Base-by-base conservation (phyloP, 2,329 filamentous ascomycete species). In the Fusarium sambucinum region DNA sequence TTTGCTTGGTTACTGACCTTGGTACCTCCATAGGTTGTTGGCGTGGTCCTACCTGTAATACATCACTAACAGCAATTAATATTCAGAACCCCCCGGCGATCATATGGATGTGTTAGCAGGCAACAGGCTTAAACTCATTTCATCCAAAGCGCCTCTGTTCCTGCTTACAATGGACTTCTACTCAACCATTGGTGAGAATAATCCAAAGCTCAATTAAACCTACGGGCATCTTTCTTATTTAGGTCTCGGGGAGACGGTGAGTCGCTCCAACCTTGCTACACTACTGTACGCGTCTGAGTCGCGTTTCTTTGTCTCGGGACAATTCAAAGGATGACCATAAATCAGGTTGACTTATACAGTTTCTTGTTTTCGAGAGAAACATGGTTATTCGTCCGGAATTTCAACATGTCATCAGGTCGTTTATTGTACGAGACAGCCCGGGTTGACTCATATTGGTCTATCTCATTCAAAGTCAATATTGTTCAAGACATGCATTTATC, bases 171-270 rank as follows among this genome's bases (percentile, higher is more conserved):
- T 40, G 32, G 25, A 19, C 42, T 61, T 59, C 59, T 53, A 40
- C 8, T 30, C 61, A 54, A 23, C 38, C 33, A 66, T 68, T 66
- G 65, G 60, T 23, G 51, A 62, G 62, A 61, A 42, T 30, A 13
- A 32, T 42, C 46, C 35, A 19, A 32, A 30, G 40, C 35, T 41
- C 40, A 59, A 59, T 52, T 53, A 46, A 56, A 52, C 41, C 21
- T n/a, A 33, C 35, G 27, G 38, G 14, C n/a, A 33, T 56, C 35
- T 38, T 27, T 23, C 47, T 33, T 14, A 17, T 54, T 60, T 21
- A 14, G 30, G 59, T 48, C 45, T 60, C 50, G 50, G 25, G 64
- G 55, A 33, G 32, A 30, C 46, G 61, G 53, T 41, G n/a, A 58
- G 33, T 21, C 16, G 21, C 27, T 52, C 40, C 42, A 45, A 35